These are phyloP conservation scores for Colletotrichum sp. DNA, from an alignment of 2,329 filamentous ascomycete genomes.

Conservation along the genomic window DNA sequence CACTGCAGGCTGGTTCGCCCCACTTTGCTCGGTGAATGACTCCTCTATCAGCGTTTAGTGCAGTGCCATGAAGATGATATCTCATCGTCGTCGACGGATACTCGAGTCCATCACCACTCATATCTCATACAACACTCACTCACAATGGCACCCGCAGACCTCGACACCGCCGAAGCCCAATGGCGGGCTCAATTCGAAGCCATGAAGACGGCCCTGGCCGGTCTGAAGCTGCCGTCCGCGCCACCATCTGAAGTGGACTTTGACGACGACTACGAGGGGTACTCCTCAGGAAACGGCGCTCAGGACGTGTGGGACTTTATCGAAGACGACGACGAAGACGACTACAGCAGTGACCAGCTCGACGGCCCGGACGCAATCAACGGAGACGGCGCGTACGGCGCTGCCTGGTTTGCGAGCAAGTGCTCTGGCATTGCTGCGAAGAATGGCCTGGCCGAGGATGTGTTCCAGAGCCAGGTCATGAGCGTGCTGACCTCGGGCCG, in stretches of 20 bases:
- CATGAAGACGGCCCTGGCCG: conserved; percentile 86
- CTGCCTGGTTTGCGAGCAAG: conserved; percentile 73
- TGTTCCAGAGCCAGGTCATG: conserved; percentile 79
- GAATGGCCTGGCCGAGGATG: conserved; percentile 69
- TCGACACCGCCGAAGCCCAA: conserved; percentile 56
- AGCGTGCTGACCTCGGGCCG: conserved; percentile 73
- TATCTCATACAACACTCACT: not conserved
- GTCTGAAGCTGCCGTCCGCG: conserved; percentile 59
- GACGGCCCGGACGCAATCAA: conserved; percentile 39
- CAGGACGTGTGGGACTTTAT: conserved; percentile 96
- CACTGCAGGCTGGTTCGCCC: not conserved
- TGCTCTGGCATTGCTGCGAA: conserved; percentile 72
- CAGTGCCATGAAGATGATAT: not conserved
- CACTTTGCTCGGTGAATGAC: not conserved
- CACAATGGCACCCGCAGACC: conserved; percentile 38
- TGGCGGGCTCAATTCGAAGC: conserved; percentile 86
- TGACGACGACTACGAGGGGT: conserved; percentile 67
- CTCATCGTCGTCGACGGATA: not conserved
- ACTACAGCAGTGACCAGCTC: conserved; percentile 60
- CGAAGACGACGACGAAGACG: conserved; percentile 73
- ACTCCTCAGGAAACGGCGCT: conserved; percentile 64
- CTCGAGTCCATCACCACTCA: not conserved
- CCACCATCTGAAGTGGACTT: conserved; percentile 55
- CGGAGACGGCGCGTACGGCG: conserved; percentile 50
- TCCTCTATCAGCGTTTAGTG: not conserved